phyloP scores from a whole-genome alignment of 257 asterid species.

The Rauvolfia tetraphylla region DNA sequence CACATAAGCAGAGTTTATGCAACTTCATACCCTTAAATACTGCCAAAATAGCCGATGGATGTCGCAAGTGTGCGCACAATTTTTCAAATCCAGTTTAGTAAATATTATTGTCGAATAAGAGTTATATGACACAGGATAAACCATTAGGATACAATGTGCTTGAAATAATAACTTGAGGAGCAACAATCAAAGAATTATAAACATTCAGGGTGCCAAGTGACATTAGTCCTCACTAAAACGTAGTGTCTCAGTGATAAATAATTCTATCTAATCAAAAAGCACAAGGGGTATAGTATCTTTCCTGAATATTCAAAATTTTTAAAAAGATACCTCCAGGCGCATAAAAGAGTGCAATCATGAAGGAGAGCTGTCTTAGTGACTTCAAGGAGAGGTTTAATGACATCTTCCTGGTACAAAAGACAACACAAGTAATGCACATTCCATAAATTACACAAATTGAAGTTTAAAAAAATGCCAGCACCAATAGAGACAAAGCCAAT shows the following conservation, averaged over 20 bases:
- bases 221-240: not conserved
- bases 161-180: not conserved
- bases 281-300: not conserved
- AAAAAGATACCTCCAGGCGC: conserved; percentile 78
- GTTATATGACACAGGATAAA: not conserved
- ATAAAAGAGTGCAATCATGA: conserved; percentile 94
- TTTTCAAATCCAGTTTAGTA: not conserved
- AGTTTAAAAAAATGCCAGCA: not conserved
- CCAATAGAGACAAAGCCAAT: conserved; percentile 1
- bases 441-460: not conserved
- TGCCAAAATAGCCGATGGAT: too few species aligned
- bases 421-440: not conserved
- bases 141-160: not conserved
- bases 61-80: not conserved
- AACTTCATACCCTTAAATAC: not conserved
- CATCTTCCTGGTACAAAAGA: conserved; percentile 77
- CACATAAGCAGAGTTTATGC: not conserved
- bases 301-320: not conserved
- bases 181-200: not conserved
- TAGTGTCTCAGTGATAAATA: not conserved
- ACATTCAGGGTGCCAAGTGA: not conserved
- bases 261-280: conserved; percentile 7
- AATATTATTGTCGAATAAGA: not conserved
- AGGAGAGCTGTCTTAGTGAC: conserved; percentile 93
- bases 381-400: conserved; percentile 85